Evolutionary conservation across 352 stramenopile genomes (phyloP), one percentile per base, ranked within the genome.

Genomic region (Phytophthora vignae): DNA sequence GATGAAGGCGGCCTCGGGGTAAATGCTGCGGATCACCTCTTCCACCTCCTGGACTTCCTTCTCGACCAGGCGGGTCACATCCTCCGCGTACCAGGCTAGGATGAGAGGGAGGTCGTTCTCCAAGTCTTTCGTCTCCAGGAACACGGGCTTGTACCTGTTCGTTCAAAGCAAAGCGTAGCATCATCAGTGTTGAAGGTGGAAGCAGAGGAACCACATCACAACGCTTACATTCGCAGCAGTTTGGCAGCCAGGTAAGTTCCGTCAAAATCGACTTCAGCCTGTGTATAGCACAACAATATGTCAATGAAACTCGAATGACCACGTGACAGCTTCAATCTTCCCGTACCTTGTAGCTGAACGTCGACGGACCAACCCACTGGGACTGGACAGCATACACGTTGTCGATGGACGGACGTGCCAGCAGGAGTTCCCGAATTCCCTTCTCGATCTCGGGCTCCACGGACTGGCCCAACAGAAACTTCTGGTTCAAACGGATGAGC

Each of bases 231-330:
- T 81, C 92, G 85, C 7, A 96, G 78, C 7, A 99, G 85, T 64
- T 98, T 94, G 9, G 98, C 98, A 15, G 97, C 97, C 46, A 99
- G 72, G 75, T 98, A 99, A 44, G 97, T 99, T 59, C 97, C 98
- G 71, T 99, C 98, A 84, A 99, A 99, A 79, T 99, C 98, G 6
- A 99, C 93, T 81, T 99, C 97, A 21, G 97, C 98, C 89, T 96
- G 50, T 36, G 63, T 49, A 17, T 64, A 71, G 15, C 71, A 58
- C 4, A 55, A 40, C 38, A 58, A 27, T 10, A 8, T 33, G 22
- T 73, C 17, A 77, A 46, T 53, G 9, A 27, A 25, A 53, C 17
- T 12, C 46, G 36, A 10, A 42, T 5, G 12, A 6, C 36, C 36
- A 42, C 15, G 4, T 4, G 12, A 42, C 14, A 42, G 36, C 10